A percentile compares a stretch with the other conserved stretches of the same genome.
Conservation (phyloP, 129 eudicot species). For the Flaveria bidentis region DNA sequence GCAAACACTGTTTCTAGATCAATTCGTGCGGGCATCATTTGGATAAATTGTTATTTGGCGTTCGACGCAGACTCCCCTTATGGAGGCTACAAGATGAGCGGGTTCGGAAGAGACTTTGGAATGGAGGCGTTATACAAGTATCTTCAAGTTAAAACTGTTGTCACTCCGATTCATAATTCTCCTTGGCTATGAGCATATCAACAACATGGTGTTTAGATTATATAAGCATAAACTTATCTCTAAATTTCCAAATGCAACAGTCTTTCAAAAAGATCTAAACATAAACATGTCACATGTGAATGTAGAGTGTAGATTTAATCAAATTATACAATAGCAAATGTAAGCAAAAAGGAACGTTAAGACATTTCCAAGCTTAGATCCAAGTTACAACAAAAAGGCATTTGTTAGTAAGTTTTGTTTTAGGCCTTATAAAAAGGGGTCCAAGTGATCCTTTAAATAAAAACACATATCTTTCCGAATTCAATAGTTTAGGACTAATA, state of each 20-base stretch:
- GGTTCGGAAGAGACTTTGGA: slow-evolving; percentile 74
- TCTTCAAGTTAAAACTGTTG: slow-evolving; percentile 76
- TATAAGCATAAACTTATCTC: not conserved
- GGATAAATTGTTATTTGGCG: slow-evolving; percentile 79
- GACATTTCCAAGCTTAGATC: no score
- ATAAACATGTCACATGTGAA: no score
- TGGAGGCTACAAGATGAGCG: slow-evolving; percentile 89
- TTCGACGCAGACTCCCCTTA: slow-evolving; percentile 58
- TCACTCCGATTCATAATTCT: slow-evolving; percentile 68
- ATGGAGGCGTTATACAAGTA: slow-evolving; percentile 63
- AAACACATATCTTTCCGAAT: no score
- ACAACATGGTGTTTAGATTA: slow-evolving; percentile 1
- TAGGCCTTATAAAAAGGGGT: no score
- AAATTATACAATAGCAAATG: no score
- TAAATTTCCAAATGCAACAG: not conserved
- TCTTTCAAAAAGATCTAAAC: no score
- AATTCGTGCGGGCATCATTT: slow-evolving; percentile 70
- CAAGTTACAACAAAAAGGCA: no score
- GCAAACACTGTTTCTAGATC: slow-evolving; percentile 92
- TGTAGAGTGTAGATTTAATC: no score
- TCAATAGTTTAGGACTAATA: no score
- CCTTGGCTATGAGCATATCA: slow-evolving; percentile 56
- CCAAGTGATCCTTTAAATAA: no score
- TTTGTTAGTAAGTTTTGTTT: no score
- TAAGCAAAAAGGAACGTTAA: no score